Percentiles rank a stretch among this genome's conserved stretches.
Evolutionary conservation across 257 asterid species (phyloP).

Genomic region (Penstemon newberryi): DNA sequence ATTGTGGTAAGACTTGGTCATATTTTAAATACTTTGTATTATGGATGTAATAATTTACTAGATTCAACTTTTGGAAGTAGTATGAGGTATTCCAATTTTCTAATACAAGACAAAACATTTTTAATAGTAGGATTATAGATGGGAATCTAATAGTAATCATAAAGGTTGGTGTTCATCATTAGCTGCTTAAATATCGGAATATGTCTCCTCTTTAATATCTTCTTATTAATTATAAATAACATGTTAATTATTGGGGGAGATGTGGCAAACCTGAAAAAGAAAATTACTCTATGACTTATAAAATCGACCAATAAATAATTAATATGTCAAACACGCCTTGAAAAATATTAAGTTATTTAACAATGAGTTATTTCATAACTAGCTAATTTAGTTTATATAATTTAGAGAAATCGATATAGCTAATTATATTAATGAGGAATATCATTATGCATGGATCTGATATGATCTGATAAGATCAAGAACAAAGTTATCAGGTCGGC

Average conservation of each 20-base stretch:
- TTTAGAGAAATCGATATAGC: no score
- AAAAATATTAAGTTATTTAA: no score
- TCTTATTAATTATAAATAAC: slow-evolving; percentile 1
- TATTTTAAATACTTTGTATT: slow-evolving; percentile 25
- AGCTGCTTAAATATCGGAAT: slow-evolving; percentile 14
- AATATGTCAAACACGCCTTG: no score
- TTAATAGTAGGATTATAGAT: slow-evolving; percentile 13
- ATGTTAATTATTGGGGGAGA: slow-evolving; percentile 6
- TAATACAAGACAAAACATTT: slow-evolving; percentile 25
- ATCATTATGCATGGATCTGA: no score
- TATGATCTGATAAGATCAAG: no score
- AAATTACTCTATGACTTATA: background rate
- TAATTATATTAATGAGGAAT: no score
- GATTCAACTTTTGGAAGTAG: slow-evolving; percentile 6
- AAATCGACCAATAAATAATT: background rate
- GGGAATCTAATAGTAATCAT: slow-evolving; percentile 25
- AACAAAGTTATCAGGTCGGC: no score
- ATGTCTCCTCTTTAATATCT: slow-evolving; percentile 4
- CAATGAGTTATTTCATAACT: no score
- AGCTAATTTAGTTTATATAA: no score
- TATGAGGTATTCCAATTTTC: background rate
- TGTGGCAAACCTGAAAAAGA: background rate
- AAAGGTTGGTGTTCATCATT: slow-evolving; percentile 32
- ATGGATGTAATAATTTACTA: background rate
- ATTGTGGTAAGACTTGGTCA: slow-evolving; percentile 12